Percentiles rank a stretch among this genome's conserved stretches.
phyloP scores from a whole-genome alignment of 345 rosid species.

The Toxicodendron radicans region DNA sequence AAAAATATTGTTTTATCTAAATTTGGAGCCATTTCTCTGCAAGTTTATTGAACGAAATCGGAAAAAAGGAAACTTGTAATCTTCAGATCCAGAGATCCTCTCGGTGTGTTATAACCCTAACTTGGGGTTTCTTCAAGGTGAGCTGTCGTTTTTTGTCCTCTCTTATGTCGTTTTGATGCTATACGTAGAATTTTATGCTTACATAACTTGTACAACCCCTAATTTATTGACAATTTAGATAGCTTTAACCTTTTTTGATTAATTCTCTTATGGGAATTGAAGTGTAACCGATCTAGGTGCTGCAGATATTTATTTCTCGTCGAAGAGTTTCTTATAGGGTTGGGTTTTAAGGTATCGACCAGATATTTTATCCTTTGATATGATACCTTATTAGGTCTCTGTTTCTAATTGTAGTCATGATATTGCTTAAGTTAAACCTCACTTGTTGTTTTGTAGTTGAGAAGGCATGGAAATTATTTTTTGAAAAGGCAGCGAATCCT shows the following conservation, averaged over 20 bases:
- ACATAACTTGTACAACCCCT: not conserved
- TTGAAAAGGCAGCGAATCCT: not conserved
- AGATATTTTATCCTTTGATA: not conserved
- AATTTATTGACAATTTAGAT: not conserved
- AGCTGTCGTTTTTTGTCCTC: not conserved
- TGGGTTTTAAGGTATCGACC: not conserved
- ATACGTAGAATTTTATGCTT: not conserved
- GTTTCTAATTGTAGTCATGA: not conserved
- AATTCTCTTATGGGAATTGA: not conserved
- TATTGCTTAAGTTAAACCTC: not conserved
- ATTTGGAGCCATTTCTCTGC: not conserved
- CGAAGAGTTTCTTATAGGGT: not conserved
- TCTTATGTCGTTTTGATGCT: not conserved
- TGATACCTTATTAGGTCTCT: not conserved
- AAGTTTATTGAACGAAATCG: not conserved
- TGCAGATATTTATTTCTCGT: too few relatives aligned
- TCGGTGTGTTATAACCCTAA: not conserved
- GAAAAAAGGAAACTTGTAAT: too few relatives aligned
- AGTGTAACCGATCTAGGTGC: too few relatives aligned
- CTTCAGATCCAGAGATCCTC: conserved; percentile 1
- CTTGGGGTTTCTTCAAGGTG: conserved; percentile 10
- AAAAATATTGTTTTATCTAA: too few relatives aligned
- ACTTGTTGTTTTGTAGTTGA: not conserved
- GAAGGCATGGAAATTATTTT: not conserved
- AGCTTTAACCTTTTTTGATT: not conserved